phyloP scores from a whole-genome alignment of 2,329 filamentous ascomycete species.

The Cladosporium sphaerospermum region DNA sequence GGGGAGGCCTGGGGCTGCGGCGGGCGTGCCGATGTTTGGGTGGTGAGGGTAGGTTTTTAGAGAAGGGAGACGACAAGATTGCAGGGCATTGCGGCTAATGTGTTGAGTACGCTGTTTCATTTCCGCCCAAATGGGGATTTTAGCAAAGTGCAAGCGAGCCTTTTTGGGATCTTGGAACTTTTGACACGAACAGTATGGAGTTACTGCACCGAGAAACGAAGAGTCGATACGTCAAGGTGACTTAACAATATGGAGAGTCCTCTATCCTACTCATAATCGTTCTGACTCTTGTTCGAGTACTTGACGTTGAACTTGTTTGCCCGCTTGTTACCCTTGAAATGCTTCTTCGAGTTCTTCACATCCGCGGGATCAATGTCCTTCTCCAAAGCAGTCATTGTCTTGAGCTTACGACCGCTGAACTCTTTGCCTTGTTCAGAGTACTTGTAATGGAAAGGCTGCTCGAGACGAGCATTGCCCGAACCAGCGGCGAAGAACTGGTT shows the following conservation, averaged over 20 bases:
- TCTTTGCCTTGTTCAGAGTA: constrained; percentile 82
- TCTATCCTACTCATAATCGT: constrained; percentile 7
- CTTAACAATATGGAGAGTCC: too few relatives aligned
- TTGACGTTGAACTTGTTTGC: constrained; percentile 21
- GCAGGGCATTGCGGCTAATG: too few relatives aligned
- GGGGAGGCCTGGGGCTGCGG: not conserved
- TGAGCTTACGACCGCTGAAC: constrained; percentile 76
- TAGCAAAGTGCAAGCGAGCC: too few relatives aligned
- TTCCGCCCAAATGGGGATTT: too few relatives aligned
- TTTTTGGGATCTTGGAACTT: too few relatives aligned
- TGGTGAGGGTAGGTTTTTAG: not conserved
- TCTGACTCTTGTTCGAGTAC: constrained; percentile 10
- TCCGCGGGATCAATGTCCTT: constrained; percentile 79
- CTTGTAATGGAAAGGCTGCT: constrained; percentile 81
- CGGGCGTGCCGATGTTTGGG: not conserved
- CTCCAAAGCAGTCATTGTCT: constrained; percentile 74
- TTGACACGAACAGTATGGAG: too few relatives aligned
- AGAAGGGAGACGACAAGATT: not conserved
- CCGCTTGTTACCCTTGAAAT: constrained; percentile 75
- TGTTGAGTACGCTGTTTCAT: too few relatives aligned
- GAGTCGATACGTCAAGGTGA: too few relatives aligned
- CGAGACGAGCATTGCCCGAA: constrained; percentile 57
- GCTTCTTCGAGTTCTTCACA: constrained; percentile 73
- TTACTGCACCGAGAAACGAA: too few relatives aligned
- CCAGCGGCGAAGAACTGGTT: constrained; percentile 77